Evolutionary conservation across 257 asterid species (phyloP).

Genomic region (Linderniella brevidens): DNA sequence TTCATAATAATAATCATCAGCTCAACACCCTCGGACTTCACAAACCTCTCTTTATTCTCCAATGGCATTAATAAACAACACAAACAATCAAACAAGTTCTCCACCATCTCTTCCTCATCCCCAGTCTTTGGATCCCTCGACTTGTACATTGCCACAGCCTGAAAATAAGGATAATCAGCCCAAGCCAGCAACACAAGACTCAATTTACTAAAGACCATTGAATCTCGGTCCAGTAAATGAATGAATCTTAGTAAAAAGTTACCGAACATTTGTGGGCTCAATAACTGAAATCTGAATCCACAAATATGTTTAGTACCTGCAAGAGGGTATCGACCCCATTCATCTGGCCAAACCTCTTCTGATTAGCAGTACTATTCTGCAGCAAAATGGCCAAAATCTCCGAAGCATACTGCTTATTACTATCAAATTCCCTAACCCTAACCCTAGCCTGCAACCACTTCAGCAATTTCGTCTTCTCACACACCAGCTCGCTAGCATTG

Average conservation of each 20-base stretch:
- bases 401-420: conserved; percentile 93
- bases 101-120: conserved; percentile 98
- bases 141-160: conserved; percentile 93
- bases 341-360: conserved; percentile 88
- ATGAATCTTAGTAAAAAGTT: too few species aligned
- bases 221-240: too few species aligned
- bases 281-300: too few species aligned
- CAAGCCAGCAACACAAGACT: too few species aligned
- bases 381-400: conserved; percentile 83
- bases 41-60: conserved; percentile 96
- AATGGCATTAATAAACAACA: conserved; percentile 94
- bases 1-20: conserved; percentile 93
- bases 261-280: too few species aligned
- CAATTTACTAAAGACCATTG: too few species aligned
- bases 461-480: conserved; percentile 87
- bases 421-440: conserved; percentile 64
- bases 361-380: conserved; percentile 66
- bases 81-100: conserved; percentile 75
- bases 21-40: conserved; percentile 96
- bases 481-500: conserved; percentile 61
- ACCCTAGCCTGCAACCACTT: conserved; percentile 88
- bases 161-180: too few species aligned
- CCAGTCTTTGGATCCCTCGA: conserved; percentile 81
- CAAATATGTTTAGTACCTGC: conserved; percentile 9
- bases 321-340: conserved; percentile 86